Evolutionary conservation across 352 stramenopile species (phyloP).

Genomic region (Phytophthora ramorum): DNA sequence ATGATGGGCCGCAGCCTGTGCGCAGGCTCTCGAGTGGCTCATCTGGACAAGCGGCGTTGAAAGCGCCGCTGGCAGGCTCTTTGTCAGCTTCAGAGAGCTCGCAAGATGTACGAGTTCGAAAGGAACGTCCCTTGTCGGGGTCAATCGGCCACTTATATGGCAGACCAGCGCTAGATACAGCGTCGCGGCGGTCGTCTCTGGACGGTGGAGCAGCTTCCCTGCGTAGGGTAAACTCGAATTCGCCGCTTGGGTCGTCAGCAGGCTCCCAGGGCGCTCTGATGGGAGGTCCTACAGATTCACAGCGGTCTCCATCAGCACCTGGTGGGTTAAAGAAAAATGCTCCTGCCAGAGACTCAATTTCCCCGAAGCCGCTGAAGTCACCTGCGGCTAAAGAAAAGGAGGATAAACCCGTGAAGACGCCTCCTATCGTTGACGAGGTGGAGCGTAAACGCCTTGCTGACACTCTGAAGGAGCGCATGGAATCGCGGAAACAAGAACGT

Average conservation of each 20-base stretch:
- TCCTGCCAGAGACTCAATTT: conserved; percentile 16
- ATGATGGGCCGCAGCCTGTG: conserved; percentile 23
- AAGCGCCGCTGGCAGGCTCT: conserved; percentile 32
- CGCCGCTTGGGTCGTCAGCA: conserved; percentile 16
- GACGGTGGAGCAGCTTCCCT: conserved; percentile 30
- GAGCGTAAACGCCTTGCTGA: conserved; percentile 49
- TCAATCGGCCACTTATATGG: conserved; percentile 30
- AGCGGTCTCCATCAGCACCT: conserved; percentile 19
- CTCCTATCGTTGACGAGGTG: conserved; percentile 35
- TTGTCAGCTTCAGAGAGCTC: conserved; percentile 45
- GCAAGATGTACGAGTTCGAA: conserved; percentile 58
- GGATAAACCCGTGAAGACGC: conserved; percentile 16
- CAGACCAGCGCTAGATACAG: conserved; percentile 25
- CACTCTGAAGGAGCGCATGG: conserved; percentile 49
- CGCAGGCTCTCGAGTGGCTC: conserved; percentile 32
- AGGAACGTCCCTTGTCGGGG: conserved; percentile 25
- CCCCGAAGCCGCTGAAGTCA: conserved; percentile 29
- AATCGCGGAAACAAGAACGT: conserved; percentile 47
- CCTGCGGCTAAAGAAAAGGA: conserved; percentile 24
- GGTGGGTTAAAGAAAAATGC: conserved; percentile 28
- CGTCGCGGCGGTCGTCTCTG: conserved; percentile 40
- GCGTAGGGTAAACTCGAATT: conserved; percentile 25
- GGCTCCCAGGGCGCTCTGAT: conserved; percentile 27
- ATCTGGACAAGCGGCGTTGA: conserved; percentile 27
- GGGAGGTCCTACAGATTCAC: conserved; percentile 16